A percentile compares a stretch with the other conserved stretches of the same genome.
These are phyloP conservation scores for Primulina huaijiensis DNA, from an alignment of 257 asterid species.

Conservation along the genomic window DNA sequence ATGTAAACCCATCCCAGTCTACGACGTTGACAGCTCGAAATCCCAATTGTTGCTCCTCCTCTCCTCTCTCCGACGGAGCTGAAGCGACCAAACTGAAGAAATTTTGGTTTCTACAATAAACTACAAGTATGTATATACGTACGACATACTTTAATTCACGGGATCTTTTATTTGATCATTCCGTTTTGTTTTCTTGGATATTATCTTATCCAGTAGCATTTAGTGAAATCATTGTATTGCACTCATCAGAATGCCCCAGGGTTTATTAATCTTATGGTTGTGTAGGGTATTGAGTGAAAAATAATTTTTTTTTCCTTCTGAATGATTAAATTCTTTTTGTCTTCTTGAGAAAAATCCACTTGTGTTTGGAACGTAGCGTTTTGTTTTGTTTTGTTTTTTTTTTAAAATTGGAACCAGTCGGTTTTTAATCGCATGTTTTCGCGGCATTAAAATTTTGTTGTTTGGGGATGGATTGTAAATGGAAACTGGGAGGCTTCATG, in stretches of 20 bases:
- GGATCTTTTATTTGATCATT: background rate
- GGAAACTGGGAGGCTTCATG: background rate
- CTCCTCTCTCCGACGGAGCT: background rate
- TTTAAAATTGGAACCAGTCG: background rate
- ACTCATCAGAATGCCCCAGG: background rate
- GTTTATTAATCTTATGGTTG: background rate
- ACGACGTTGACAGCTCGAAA: background rate
- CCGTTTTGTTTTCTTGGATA: background rate
- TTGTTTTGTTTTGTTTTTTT: no score
- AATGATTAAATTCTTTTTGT: no score
- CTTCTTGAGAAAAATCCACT: background rate
- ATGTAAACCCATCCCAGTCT: background rate
- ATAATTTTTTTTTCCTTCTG: no score
- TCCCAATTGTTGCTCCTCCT: background rate
- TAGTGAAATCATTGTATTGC: background rate
- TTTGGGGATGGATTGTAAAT: background rate
- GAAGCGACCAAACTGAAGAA: background rate
- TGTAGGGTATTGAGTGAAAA: background rate
- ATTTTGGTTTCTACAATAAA: no score
- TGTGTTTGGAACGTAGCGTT: background rate
- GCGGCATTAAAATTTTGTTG: background rate
- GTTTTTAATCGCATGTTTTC: background rate
- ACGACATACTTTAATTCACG: background rate
- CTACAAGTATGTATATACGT: background rate
- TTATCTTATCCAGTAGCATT: no score